Base-by-base conservation (phyloP, 345 rosid species). In the rapeseed (Brassica napus) region DNA sequence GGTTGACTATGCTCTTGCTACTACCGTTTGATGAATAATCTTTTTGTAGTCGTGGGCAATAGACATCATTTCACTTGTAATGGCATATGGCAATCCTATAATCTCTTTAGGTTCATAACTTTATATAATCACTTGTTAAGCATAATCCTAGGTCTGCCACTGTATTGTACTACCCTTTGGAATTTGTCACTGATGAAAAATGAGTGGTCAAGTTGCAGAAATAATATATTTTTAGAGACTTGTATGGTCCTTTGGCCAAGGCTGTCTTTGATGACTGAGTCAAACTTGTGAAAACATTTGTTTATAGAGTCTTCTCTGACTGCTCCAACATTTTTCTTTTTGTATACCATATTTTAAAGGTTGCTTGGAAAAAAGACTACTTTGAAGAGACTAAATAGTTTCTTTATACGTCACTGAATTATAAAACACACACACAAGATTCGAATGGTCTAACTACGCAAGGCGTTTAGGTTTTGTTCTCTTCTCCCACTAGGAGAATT, bases 1-100 rank as follows among this genome's bases (percentile, higher is more conserved):
- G 0, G 81, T 92, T 23, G 86, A 88, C 64, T 74, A 72, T 77
- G 91, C 91, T 68, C 72, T 84, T 73, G 82, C 87, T 0, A 91
- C 86, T 30, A 73, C 44, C 31, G 18, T 73, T 44, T 73, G 15
- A 70, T 69, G 73, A 52, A 30, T 54, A 61, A 28, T 60, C 65
- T 24, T 60, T 23, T 24, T 10, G 65, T 10, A 8, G 62, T 57
- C 30, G 11, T 57, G 34, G 32, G 65, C 14, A 23, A 26, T 23
- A 44, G 54, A 44, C 54, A 10, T 10, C 26, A 10, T 4, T 4
- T 1, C 54, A 1, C 15, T 44, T 44, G 54, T 49, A 14, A 49
- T 49, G 54, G 54, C 12, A 0, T 44, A 44, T 10, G 15, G 18
- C 14, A 6, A 14, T 49, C 18, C n/a, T 49, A n/a, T n/a, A 49